These are phyloP conservation scores for Triangularia setosa DNA, from an alignment of 2,329 filamentous ascomycete species.

Conservation along the genomic window DNA sequence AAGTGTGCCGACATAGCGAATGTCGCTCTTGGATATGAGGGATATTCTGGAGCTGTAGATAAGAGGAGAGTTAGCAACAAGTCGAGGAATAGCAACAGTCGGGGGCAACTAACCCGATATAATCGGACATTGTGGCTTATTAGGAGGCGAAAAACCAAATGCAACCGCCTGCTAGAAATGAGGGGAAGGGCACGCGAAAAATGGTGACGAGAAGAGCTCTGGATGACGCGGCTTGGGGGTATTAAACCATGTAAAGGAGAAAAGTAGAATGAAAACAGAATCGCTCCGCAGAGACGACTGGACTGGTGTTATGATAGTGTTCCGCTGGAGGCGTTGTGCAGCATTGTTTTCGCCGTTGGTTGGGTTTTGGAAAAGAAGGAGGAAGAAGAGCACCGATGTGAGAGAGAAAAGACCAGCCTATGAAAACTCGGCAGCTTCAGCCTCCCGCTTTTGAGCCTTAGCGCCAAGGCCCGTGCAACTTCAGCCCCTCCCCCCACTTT, in stretches of 20 bases:
- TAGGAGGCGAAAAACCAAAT: constrained; percentile 10
- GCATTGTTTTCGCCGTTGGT: constrained; percentile 14
- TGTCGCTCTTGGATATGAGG: constrained; percentile 95
- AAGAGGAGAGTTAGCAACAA: constrained; percentile 11
- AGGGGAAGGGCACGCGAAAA: neutral
- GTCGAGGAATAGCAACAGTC: constrained; percentile 15
- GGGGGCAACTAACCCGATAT: constrained; percentile 49
- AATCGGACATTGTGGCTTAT: constrained; percentile 50
- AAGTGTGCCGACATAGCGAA: constrained; percentile 92
- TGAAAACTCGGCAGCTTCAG: constrained; percentile 23
- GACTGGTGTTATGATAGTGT: constrained; percentile 8
- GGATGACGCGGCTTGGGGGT: constrained; percentile 8
- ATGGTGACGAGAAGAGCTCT: neutral
- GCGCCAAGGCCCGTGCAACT: neutral
- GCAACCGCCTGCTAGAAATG: constrained; percentile 8
- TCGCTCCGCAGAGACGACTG: constrained; percentile 9
- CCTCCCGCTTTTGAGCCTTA: constrained; percentile 16
- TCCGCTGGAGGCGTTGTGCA: constrained; percentile 14
- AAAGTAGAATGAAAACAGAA: constrained; percentile 4
- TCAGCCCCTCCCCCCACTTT: neutral
- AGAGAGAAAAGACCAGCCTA: constrained; percentile 9
- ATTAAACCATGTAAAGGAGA: neutral
- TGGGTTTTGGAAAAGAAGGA: constrained; percentile 4
- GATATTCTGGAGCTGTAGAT: constrained; percentile 74
- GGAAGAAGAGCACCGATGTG: constrained; percentile 7